Base-by-base conservation (phyloP, 305 asterid species). In the Fraxinus baroniana region DNA sequence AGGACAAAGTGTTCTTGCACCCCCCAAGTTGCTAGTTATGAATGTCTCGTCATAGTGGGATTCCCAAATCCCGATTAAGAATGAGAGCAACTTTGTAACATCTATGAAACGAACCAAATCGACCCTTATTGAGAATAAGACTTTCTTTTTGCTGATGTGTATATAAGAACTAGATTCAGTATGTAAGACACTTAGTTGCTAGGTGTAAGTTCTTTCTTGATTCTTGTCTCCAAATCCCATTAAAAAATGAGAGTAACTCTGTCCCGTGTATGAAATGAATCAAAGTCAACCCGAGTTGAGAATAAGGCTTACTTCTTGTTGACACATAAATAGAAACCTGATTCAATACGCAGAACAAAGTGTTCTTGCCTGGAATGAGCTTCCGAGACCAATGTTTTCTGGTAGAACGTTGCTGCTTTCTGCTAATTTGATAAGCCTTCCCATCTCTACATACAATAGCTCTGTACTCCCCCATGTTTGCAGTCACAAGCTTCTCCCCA, bases 391-490 rank as follows among this genome's bases (percentile, higher is more conserved):
- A 89, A 39, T 78, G 86, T n/a, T 79, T 18, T 57, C 46, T 88
- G 15, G 82, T n/a, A 22, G 85, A 12, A 62, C 36, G 82, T 66
- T 84, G 85, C 71, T 78, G 76, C 73, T 33, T 87, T 84, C 81
- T 84, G 81, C 83, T 75, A 76, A 92, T 86, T 78, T 88, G 88
- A 81, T 77, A 85, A 49, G 94, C 92, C 76, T 88, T 84, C 0
- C 94, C 96, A 32, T 87, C 91, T 86, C 85, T 90, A 82, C 93
- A 92, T 46, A 92, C 74, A 68, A 92, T 90, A n/a, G 89, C 90
- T 86, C 78, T 86, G 82, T 86, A 90, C 22, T 84, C 91, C 7
- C 92, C 97, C 91, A 86, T 87, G 80, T 81, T 82, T 6, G 91
- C 91, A 70, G 88, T 82, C 80, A 92, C 87, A 7, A 92, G 88